phyloP scores from a whole-genome alignment of 2,329 filamentous ascomycete species.

The Sporothrix inflata region DNA sequence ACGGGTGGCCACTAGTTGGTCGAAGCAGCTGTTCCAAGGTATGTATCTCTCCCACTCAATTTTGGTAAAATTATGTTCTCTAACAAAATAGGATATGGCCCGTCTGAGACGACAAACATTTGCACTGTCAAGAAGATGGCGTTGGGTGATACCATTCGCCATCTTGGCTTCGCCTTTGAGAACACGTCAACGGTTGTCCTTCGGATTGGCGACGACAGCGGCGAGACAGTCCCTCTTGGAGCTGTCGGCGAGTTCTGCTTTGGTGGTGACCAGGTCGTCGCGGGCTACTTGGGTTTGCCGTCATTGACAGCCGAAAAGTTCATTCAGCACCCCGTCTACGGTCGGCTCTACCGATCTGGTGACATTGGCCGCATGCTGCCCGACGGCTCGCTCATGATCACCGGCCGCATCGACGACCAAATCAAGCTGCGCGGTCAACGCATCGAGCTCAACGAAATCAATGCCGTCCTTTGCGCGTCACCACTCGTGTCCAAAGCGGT shows the following conservation, averaged over 20 bases:
- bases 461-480: slow-evolving; percentile 59
- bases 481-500: slow-evolving; percentile 61
- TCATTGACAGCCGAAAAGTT: slow-evolving; percentile 68
- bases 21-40: slow-evolving; percentile 69
- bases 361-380: slow-evolving; percentile 79
- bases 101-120: slow-evolving; percentile 86
- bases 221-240: slow-evolving; percentile 66
- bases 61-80: neutral
- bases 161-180: slow-evolving; percentile 73
- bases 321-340: slow-evolving; percentile 67
- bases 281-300: slow-evolving; percentile 71
- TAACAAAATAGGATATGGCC: slow-evolving; percentile 63
- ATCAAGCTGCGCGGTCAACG: slow-evolving; percentile 80
- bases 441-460: slow-evolving; percentile 79
- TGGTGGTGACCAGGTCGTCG: slow-evolving; percentile 78
- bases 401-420: slow-evolving; percentile 76
- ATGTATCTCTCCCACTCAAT: neutral
- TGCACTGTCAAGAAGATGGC: slow-evolving; percentile 73
- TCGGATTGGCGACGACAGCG: slow-evolving; percentile 43
- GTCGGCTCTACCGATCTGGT: slow-evolving; percentile 78
- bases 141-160: slow-evolving; percentile 63
- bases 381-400: slow-evolving; percentile 74
- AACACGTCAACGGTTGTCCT: slow-evolving; percentile 78
- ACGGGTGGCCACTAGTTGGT: slow-evolving; percentile 72
- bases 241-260: slow-evolving; percentile 84